Evolutionary conservation across 169 alveolate genomes (phyloP).

Genomic region (Plasmodium cynomolgi): DNA sequence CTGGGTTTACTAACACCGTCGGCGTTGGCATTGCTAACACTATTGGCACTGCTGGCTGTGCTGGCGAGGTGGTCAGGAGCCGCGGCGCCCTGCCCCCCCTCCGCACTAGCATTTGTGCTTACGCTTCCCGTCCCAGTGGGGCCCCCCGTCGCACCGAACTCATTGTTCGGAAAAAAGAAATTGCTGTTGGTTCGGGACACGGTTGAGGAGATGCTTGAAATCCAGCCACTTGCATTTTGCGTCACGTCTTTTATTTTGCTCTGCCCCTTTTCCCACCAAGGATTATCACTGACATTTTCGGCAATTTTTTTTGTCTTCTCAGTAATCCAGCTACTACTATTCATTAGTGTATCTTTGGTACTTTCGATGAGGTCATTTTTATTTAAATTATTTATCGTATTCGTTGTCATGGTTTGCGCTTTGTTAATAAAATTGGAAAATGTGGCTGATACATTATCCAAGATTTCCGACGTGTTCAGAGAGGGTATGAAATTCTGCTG

Average conservation of each 20-base stretch:
- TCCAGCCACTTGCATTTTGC: slow-evolving; percentile 76
- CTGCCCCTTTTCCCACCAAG: slow-evolving; percentile 74
- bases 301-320: slow-evolving; percentile 75
- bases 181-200: slow-evolving; percentile 60
- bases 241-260: slow-evolving; percentile 74
- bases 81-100: neutral
- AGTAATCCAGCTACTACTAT: slow-evolving; percentile 71
- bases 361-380: slow-evolving; percentile 63
- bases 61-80: neutral
- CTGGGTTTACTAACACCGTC: neutral
- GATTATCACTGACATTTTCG: slow-evolving; percentile 74
- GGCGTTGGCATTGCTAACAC: neutral
- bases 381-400: slow-evolving; percentile 59
- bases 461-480: slow-evolving; percentile 44
- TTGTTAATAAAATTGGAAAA: slow-evolving; percentile 53
- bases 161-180: slow-evolving; percentile 57
- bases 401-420: slow-evolving; percentile 65
- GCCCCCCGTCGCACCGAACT: neutral
- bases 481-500: slow-evolving; percentile 41
- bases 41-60: neutral
- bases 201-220: slow-evolving; percentile 60
- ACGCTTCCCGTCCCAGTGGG: neutral
- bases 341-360: slow-evolving; percentile 71
- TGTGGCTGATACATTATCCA: slow-evolving; percentile 60
- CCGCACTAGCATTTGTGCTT: neutral